These are phyloP conservation scores for Geosmithia morbida DNA, from an alignment of 2,329 filamentous ascomycete genomes.

Conservation along the genomic window DNA sequence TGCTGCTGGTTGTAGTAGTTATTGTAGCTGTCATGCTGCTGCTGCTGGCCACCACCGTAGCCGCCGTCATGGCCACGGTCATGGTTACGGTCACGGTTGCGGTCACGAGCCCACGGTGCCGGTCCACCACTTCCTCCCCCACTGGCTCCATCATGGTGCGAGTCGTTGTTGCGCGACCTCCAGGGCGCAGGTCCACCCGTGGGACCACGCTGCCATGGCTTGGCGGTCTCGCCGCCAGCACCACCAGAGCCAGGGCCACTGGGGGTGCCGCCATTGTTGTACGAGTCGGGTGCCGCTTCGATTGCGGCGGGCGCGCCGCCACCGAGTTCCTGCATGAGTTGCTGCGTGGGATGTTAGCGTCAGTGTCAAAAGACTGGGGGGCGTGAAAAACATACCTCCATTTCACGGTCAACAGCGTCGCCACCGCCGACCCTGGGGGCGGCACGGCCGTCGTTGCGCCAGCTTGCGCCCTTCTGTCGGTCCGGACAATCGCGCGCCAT, in stretches of 20 bases:
- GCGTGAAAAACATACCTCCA: slow-evolving; percentile 55
- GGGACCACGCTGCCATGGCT: slow-evolving; percentile 80
- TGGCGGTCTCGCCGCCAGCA: slow-evolving; percentile 41
- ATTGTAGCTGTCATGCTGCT: slow-evolving; percentile 23
- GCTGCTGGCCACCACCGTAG: slow-evolving; percentile 14
- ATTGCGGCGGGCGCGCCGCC: slow-evolving; percentile 66
- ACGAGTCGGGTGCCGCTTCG: slow-evolving; percentile 60
- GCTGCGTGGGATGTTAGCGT: slow-evolving; percentile 38
- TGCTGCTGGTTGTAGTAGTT: slow-evolving; percentile 7
- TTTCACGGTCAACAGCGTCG: slow-evolving; percentile 83
- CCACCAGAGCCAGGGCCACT: slow-evolving; percentile 18
- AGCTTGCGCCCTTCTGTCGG: slow-evolving; percentile 76
- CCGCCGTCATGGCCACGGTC: slow-evolving; percentile 15
- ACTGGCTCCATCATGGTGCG: slow-evolving; percentile 27
- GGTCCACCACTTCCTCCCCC: slow-evolving; percentile 9
- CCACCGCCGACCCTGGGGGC: slow-evolving; percentile 58
- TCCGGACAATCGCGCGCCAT: slow-evolving; percentile 98
- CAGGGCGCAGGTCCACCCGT: slow-evolving; percentile 77
- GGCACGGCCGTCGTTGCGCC: slow-evolving; percentile 62
- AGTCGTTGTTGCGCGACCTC: slow-evolving; percentile 41
- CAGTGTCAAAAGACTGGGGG: background rate
- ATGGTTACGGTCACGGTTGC: slow-evolving; percentile 30
- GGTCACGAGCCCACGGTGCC: slow-evolving; percentile 50
- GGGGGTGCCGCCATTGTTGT: slow-evolving; percentile 30
- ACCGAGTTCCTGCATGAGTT: slow-evolving; percentile 95